phyloP scores from a whole-genome alignment of 2,329 filamentous ascomycete genomes.

The Penicillium nordicum region DNA sequence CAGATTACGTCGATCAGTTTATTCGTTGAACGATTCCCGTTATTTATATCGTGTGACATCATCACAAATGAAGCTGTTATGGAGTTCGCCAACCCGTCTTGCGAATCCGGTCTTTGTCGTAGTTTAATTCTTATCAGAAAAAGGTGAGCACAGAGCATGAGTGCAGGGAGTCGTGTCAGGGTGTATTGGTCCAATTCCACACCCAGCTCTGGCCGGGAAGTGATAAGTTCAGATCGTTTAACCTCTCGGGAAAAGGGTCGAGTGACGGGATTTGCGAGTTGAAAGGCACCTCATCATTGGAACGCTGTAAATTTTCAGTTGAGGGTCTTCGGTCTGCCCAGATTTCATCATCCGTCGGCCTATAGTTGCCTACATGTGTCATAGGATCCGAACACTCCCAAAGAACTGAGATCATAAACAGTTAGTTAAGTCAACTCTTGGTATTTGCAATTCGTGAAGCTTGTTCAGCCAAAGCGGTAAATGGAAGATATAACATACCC shows the following conservation, averaged over 20 bases:
- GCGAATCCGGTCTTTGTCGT: background rate
- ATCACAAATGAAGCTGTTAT: background rate
- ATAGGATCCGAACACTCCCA: background rate
- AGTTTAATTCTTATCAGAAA: background rate
- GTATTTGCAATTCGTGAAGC: background rate
- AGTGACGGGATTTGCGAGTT: background rate
- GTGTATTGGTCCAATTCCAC: background rate
- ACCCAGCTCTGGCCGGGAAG: background rate
- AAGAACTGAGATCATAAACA: background rate
- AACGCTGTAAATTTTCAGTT: background rate
- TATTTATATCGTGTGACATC: background rate
- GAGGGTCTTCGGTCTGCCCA: background rate
- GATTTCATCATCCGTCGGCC: background rate
- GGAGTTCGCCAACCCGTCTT: background rate
- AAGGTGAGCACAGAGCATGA: background rate
- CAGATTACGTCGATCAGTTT: constrained; percentile 2
- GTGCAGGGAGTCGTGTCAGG: background rate
- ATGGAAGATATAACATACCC: background rate
- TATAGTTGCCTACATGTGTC: background rate
- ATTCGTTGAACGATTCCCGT: background rate
- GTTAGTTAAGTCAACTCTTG: background rate
- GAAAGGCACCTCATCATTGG: background rate
- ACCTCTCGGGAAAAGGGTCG: background rate
- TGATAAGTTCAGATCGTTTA: background rate
- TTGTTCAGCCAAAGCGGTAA: no score